Conservation (phyloP, 495 filamentous ascomycete genomes). For the Annulohypoxylon bovei region DNA sequence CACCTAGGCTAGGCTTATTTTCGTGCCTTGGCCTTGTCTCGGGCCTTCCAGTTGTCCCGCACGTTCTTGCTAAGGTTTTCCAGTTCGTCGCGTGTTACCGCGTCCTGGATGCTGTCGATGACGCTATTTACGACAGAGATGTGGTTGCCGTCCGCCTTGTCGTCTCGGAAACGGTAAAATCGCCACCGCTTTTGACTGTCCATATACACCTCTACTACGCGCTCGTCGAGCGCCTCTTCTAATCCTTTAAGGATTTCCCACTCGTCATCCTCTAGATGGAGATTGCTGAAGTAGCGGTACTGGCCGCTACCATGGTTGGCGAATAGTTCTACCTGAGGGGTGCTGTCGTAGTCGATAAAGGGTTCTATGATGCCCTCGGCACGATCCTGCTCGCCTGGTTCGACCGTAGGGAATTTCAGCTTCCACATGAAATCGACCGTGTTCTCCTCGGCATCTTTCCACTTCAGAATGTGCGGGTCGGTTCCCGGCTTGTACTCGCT, state of each 20-base stretch:
- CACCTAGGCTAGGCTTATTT: slow-evolving; percentile 7
- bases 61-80: slow-evolving; percentile 70
- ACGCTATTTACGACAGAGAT: slow-evolving; percentile 74
- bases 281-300: slow-evolving; percentile 70
- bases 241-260: slow-evolving; percentile 84
- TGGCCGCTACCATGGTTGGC: slow-evolving; percentile 55
- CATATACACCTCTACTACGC: slow-evolving; percentile 88
- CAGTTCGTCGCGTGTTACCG: slow-evolving; percentile 62
- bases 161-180: slow-evolving; percentile 85
- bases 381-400: slow-evolving; percentile 74
- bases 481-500: slow-evolving; percentile 89
- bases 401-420: slow-evolving; percentile 76
- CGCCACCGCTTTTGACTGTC: slow-evolving; percentile 79
- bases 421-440: slow-evolving; percentile 88
- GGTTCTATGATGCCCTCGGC: slow-evolving; percentile 66
- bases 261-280: slow-evolving; percentile 76
- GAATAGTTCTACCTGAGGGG: slow-evolving; percentile 60
- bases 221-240: slow-evolving; percentile 76
- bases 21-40: slow-evolving; percentile 46
- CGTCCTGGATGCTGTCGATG: slow-evolving; percentile 82
- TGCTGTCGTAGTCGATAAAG: slow-evolving; percentile 64
- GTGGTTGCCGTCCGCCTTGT: slow-evolving; percentile 92
- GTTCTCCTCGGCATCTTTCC: slow-evolving; percentile 94
- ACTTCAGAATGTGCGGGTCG: slow-evolving; percentile 92
- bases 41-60: slow-evolving; percentile 75